A percentile compares a stretch with the other conserved stretches of the same genome.
These are phyloP conservation scores for Vitis cinerea DNA, from an alignment of 164 flowering plant genomes.

Conservation along the genomic window DNA sequence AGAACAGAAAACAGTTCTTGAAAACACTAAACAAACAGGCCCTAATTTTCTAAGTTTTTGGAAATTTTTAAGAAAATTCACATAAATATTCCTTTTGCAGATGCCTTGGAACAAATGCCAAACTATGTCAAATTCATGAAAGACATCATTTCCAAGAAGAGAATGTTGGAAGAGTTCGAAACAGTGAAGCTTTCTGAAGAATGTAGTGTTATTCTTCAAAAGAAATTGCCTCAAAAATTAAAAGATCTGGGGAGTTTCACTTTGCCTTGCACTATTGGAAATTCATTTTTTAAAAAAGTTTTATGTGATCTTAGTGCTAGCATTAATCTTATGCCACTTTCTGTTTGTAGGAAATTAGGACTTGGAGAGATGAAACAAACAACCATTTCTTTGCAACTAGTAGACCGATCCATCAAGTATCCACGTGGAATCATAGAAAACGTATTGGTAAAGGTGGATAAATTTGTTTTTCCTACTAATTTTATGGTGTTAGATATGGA, in stretches of 20 bases:
- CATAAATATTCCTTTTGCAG: not conserved
- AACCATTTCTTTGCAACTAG: not conserved
- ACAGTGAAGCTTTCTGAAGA: not conserved
- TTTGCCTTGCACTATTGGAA: not conserved
- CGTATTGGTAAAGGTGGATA: not conserved
- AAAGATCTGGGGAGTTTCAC: slow-evolving; percentile 5
- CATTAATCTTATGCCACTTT: not conserved
- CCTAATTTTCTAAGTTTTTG: not conserved
- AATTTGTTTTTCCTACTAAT: not conserved
- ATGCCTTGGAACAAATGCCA: not conserved
- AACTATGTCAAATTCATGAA: not conserved
- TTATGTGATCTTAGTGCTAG: not conserved
- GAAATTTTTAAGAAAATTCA: not conserved
- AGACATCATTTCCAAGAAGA: slow-evolving; percentile 1
- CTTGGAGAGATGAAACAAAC: not conserved
- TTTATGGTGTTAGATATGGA: too few relatives aligned
- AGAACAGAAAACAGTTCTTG: too few relatives aligned
- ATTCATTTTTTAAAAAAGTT: not conserved
- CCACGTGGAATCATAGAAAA: not conserved
- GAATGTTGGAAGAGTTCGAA: slow-evolving; percentile 2
- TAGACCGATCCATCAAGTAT: not conserved
- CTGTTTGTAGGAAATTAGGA: not conserved
- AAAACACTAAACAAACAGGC: too few relatives aligned
- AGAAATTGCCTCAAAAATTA: not conserved
- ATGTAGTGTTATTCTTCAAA: not conserved